Evolutionary conservation across 495 filamentous ascomycete species (phyloP).

Genomic region (Stereocaulon alpinum): DNA sequence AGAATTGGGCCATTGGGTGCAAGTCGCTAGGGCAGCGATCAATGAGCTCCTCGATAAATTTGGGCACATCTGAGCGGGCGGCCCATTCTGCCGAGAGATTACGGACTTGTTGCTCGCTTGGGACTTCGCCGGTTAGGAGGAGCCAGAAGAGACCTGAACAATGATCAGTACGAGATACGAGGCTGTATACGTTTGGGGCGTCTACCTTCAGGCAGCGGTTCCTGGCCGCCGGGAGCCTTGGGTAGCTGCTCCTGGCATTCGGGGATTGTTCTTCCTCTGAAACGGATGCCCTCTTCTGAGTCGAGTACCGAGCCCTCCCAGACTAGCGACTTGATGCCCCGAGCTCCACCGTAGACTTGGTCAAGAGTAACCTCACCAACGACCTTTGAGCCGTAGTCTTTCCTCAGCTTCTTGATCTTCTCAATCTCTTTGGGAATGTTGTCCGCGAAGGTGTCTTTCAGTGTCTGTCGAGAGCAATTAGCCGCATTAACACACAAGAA

Average conservation of each 20-base stretch:
- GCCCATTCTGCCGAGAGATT: slow-evolving; percentile 97
- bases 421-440: slow-evolving; percentile 91
- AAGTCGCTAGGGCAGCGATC: slow-evolving; percentile 97
- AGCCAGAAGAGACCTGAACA: slow-evolving; percentile 91
- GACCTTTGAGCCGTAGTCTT: slow-evolving; percentile 89
- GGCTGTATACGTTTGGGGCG: neutral
- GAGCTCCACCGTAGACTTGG: slow-evolving; percentile 98
- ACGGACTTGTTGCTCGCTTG: slow-evolving; percentile 93
- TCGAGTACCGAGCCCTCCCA: slow-evolving; percentile 99
- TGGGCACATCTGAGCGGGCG: slow-evolving; percentile 88
- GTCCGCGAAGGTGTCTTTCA: slow-evolving; percentile 98
- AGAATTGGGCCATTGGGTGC: slow-evolving; percentile 99
- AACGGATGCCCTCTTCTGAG: slow-evolving; percentile 97
- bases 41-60: slow-evolving; percentile 97
- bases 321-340: slow-evolving; percentile 95
- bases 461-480: slow-evolving; percentile 49
- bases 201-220: slow-evolving; percentile 88
- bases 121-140: slow-evolving; percentile 92
- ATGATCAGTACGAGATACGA: slow-evolving; percentile 18
- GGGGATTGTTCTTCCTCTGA: slow-evolving; percentile 95
- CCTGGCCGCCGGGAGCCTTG: slow-evolving; percentile 88
- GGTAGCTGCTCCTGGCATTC: slow-evolving; percentile 96
- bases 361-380: slow-evolving; percentile 97
- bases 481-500: slow-evolving; percentile 20
- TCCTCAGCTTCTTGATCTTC: slow-evolving; percentile 95